Base-by-base conservation (phyloP, 176 grass and related monocot genomes). In the Triticum turgidum region DNA sequence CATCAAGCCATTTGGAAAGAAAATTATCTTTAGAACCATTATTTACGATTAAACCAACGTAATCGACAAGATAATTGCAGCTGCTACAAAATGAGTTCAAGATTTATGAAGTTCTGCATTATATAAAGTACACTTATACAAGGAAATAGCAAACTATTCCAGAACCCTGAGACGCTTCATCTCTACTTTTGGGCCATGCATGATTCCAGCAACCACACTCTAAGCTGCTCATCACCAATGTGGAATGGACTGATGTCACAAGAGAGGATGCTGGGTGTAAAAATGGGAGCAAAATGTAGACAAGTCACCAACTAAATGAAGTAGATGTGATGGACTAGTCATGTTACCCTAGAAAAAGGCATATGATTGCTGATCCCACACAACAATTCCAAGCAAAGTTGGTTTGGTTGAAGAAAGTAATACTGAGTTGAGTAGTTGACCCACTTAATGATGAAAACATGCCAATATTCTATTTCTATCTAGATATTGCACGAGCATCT, bases 361-460 rank as follows among this genome's bases (percentile, higher is more conserved):
- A 79, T 79, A 15, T 17, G 42, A 56, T 33, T 67, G 62, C 15
- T 67, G 3, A 67, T 68, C 17, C 64, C 79, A 68, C 38, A 63
- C 21, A 13, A 29, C 24, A 51, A 51, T 65, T 51, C 27, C 10
- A 66, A 22, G 20, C 18, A 34, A 35, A 54, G 59, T 54, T 56
- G 74, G 83, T 37, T 77, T 65, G 21, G 41, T 38, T 77, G 30
- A 66, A 65, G 61, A 77, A 37, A 39, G 7, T 21, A 30, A 49
- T 22, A 66, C 29, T 52, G 7, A 77, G 11, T 65, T 77, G 61
- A 12, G 32, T 9, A 66, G 20, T 65, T 85, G 72, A 20, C 11
- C 42, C 32, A 68, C 61, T 77, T 78, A 77, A 85, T 14, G 83
- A 39, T 68, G 21, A 65, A 49, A 27, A 64, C 20, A 65, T 76